phyloP scores from a whole-genome alignment of 225 moss, liverwort and hornwort species.

The Neckera pumila region DNA sequence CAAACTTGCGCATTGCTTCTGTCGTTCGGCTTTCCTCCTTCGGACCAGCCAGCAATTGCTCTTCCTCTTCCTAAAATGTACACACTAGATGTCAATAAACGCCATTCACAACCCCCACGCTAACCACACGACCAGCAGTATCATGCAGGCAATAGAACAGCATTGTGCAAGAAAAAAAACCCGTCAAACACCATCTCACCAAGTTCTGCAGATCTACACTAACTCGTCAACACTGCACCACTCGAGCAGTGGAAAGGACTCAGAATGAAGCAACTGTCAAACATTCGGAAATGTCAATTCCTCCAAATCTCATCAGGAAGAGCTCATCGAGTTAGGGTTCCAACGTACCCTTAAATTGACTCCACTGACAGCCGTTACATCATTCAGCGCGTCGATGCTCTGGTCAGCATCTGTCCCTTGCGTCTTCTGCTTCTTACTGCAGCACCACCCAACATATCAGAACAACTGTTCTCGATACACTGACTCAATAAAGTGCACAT shows the following conservation, averaged over 20 bases:
- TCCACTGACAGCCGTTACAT: slow-evolving; percentile 98
- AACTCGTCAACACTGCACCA: not conserved
- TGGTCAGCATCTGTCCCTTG: slow-evolving; percentile 80
- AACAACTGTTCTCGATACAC: not conserved
- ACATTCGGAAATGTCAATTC: not conserved
- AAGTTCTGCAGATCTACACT: not conserved
- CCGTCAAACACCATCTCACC: not conserved
- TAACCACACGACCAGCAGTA: not conserved
- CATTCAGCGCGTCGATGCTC: slow-evolving; percentile 94
- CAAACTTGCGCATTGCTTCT: slow-evolving; percentile 94
- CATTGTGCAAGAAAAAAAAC: not conserved
- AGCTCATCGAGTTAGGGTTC: not conserved
- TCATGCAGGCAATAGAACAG: not conserved
- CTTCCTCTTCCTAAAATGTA: slow-evolving; percentile 80
- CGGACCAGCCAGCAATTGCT: slow-evolving; percentile 84
- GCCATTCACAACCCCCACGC: not conserved
- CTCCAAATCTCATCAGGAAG: not conserved
- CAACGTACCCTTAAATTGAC: slow-evolving; percentile 76
- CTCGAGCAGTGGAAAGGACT: not conserved
- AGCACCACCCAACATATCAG: slow-evolving; percentile 12
- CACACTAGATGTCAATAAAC: not conserved
- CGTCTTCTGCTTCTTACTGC: slow-evolving; percentile 97
- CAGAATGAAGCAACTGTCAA: not conserved
- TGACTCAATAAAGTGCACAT: not conserved
- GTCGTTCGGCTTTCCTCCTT: slow-evolving; percentile 93